Base-by-base conservation (phyloP, 2,329 filamentous ascomycete species). In the Beauveria caledonica region DNA sequence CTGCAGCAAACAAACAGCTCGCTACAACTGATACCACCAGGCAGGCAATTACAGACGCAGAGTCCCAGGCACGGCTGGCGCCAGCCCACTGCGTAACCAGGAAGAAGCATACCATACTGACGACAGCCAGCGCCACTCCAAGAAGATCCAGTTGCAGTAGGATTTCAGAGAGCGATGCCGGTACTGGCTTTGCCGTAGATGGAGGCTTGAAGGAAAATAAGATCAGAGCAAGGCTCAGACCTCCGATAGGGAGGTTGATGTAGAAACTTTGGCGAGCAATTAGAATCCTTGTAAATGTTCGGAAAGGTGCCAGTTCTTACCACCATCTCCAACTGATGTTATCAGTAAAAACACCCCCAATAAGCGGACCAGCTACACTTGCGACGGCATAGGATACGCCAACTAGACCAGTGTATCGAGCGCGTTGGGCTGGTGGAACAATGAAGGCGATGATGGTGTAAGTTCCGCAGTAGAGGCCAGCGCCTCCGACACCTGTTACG, bases 61-160 rank as follows among this genome's bases (percentile, higher is more conserved):
- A 64, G 40, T 65, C 68, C 75, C 76, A 78, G 2, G 71, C 13
- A 44, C 77, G 70, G 0, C 68, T 70, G 23, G 69, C 67, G 3
- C 76, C 76, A 29, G 72, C 76, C 69, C 71, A 77, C 63, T 78
- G 74, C 1, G 77, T 65, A 5, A 74, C 74, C 2, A 77, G 70
- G 40, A 77, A 66, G 58, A 73, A 69, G 69, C 69, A 64, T 67
- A 77, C 60, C 70, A 73, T 64, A 66, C 68, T 63, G 65, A 66
- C 66, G 71, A 79, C 72, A 21, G 78, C 65, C 42, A 76, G 66
- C 19, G 71, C 66, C 1, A 71, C 68, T 1, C 76, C 57, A 11
- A 48, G 36, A 10, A 52, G 46, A 39, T 59, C 57, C 3, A 59
- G 17, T 58, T 78, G 74, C 1, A 73, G 63, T 19, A 76, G 45